Conservation (phyloP, 2,329 filamentous ascomycete species). For the Scedosporium boydii region DNA sequence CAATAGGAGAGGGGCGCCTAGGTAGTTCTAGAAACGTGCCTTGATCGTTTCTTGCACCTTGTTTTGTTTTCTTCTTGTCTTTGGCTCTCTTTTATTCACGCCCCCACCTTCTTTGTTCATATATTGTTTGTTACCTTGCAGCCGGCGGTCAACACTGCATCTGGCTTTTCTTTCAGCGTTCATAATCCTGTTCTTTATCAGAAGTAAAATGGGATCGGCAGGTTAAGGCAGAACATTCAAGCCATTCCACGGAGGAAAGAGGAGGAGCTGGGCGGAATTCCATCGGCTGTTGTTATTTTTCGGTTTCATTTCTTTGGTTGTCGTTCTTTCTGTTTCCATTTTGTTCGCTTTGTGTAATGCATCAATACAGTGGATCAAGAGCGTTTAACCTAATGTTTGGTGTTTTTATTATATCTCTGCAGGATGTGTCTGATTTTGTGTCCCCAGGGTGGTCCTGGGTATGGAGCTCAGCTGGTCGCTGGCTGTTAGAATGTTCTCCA, state of each 20-base stretch:
- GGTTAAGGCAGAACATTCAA: not conserved
- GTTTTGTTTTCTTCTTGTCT: not conserved
- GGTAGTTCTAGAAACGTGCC: too few relatives aligned
- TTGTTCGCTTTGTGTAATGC: not conserved
- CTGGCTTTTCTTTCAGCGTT: too few relatives aligned
- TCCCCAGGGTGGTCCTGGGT: constrained; percentile 1
- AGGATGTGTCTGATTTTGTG: not conserved
- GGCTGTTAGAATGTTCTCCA: too few relatives aligned
- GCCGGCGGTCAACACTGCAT: too few relatives aligned
- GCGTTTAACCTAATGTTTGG: not conserved
- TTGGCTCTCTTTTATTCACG: constrained; percentile 3
- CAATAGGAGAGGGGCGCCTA: too few relatives aligned
- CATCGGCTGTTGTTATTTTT: not conserved
- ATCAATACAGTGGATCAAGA: not conserved
- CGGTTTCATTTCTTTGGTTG: not conserved
- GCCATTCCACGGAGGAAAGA: not conserved
- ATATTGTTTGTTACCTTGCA: not conserved
- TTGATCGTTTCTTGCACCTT: not conserved
- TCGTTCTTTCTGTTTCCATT: not conserved
- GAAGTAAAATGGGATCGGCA: not conserved
- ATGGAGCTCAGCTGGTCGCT: not conserved
- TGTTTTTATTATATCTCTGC: not conserved
- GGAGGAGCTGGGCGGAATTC: too few relatives aligned
- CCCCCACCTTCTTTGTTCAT: not conserved
- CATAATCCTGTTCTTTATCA: not conserved